Evolutionary conservation across 2,329 filamentous ascomycete genomes (phyloP), one percentile per base, ranked within the genome.

Genomic region (Scopulariopsis brevicaulis): DNA sequence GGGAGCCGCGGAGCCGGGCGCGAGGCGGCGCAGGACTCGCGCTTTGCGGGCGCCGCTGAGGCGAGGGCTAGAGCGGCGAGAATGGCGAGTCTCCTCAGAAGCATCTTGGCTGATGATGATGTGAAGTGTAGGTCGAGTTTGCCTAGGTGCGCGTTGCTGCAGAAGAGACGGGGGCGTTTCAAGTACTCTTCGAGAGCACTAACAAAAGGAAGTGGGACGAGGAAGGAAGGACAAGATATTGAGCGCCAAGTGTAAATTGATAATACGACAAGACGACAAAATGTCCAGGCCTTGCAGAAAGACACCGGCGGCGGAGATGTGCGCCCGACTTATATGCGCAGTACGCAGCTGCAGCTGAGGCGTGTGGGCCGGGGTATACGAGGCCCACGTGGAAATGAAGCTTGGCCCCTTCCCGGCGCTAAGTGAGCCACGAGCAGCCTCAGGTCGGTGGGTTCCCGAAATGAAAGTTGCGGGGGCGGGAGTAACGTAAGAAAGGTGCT

Each of bases 1-100:
- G 74, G 77, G 15, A 79, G 66, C 24, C 28, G 35, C 22, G 56
- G 56, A 46, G 32, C 51, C 10, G 5, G 4, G 11, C 11, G 11
- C 6, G 24, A 18, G 62, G 63, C 57, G 22, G 24, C n/a, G 43
- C 56, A 54, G 7, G 56, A 53, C 4, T 32, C 24, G 12, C 56
- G 54, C 51, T 48, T 58, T 22, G 20, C 22, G 24, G 56, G 56
- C 11, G 56, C 56, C 22, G 56, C 56, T 7, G 52, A 34, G n/a
- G 51, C 37, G 22, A 58, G 56, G 52, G 51, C 56, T 22, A 54
- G 22, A n/a, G 56, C 52, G 52, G 56, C 52, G 46, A 58, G n/a
- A 22, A 58, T 15, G 34, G 34, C 32, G 48, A 57, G 25, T 43
- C 48, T 57, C 46, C 50, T 20, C 18, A 57, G 48, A 53, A 52